These are phyloP conservation scores for Cryoendolithus antarcticus DNA, from an alignment of 2,329 filamentous ascomycete species.

Conservation along the genomic window DNA sequence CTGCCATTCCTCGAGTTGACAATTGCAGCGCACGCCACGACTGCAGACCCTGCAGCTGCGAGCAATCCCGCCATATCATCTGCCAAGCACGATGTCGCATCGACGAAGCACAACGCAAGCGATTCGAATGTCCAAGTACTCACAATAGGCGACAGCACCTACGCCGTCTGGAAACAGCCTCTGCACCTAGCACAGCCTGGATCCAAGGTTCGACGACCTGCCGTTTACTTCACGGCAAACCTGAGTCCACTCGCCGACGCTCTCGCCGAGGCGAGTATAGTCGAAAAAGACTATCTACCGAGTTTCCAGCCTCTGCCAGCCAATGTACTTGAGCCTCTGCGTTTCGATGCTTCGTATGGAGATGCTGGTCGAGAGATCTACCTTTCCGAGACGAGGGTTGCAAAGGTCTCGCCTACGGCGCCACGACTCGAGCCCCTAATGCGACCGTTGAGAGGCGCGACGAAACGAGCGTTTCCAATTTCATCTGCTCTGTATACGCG, in stretches of 20 bases:
- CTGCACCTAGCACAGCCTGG: slow-evolving; percentile 29
- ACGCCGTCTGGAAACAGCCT: slow-evolving; percentile 16
- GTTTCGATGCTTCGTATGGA: slow-evolving; percentile 52
- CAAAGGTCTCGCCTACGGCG: slow-evolving; percentile 57
- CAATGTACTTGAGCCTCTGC: slow-evolving; percentile 67
- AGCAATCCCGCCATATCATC: slow-evolving; percentile 17
- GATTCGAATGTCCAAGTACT: slow-evolving; percentile 10
- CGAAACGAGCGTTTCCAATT: slow-evolving; percentile 50
- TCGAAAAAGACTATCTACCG: slow-evolving; percentile 52
- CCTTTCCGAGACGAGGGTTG: slow-evolving; percentile 62
- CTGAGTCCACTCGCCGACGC: slow-evolving; percentile 7
- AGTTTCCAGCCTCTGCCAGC: slow-evolving; percentile 57
- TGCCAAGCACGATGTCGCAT: slow-evolving; percentile 19
- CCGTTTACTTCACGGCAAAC: slow-evolving; percentile 46
- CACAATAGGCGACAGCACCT: slow-evolving; percentile 11
- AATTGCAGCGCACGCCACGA: slow-evolving; percentile 21
- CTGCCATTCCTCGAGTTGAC: slow-evolving; percentile 16
- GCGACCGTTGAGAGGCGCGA: slow-evolving; percentile 52
- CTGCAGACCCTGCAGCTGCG: slow-evolving; percentile 19
- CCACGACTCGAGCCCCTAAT: slow-evolving; percentile 46
- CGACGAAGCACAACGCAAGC: slow-evolving; percentile 6
- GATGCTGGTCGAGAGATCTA: slow-evolving; percentile 42
- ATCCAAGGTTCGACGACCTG: slow-evolving; percentile 53
- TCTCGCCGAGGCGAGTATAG: slow-evolving; percentile 41
- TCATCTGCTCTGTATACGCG: slow-evolving; percentile 60